Conservation (phyloP, 1,139 yeast genomes). For the Candida sp. region DNA sequence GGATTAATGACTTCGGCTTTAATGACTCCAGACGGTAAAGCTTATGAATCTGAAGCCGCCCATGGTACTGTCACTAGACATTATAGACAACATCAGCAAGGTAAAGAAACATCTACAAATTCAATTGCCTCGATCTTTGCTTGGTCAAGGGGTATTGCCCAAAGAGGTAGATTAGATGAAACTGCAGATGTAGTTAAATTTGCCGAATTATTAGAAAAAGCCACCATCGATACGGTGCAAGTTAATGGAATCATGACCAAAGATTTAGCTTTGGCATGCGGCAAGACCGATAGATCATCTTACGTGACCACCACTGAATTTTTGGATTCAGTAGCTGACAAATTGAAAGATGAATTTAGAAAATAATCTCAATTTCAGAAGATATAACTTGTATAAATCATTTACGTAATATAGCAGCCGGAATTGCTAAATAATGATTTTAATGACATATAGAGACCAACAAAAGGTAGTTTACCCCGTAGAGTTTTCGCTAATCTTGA, state of each 20-base stretch:
- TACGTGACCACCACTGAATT: constrained; percentile 78
- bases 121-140: constrained; percentile 85
- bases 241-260: constrained; percentile 78
- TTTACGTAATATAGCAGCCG: too few relatives aligned
- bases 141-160: constrained; percentile 82
- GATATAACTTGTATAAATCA: too few relatives aligned
- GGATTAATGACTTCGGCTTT: constrained; percentile 84
- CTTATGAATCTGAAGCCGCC: constrained; percentile 83
- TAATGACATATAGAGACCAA: too few relatives aligned
- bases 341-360: constrained; percentile 20
- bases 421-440: too few relatives aligned
- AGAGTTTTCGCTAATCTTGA: too few relatives aligned
- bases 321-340: constrained; percentile 65
- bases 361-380: too few relatives aligned
- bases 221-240: constrained; percentile 70
- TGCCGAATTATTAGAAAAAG: constrained; percentile 63
- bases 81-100: constrained; percentile 79
- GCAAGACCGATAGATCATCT: constrained; percentile 59
- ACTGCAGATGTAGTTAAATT: constrained; percentile 71
- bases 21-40: constrained; percentile 84
- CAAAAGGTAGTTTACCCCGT: too few relatives aligned
- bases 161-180: constrained; percentile 72
- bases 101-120: constrained; percentile 81
- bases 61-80: constrained; percentile 90
- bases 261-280: constrained; percentile 74